These are phyloP conservation scores for Trichosanthes cucumerina DNA, from an alignment of 306 rosid species.

Conservation along the genomic window DNA sequence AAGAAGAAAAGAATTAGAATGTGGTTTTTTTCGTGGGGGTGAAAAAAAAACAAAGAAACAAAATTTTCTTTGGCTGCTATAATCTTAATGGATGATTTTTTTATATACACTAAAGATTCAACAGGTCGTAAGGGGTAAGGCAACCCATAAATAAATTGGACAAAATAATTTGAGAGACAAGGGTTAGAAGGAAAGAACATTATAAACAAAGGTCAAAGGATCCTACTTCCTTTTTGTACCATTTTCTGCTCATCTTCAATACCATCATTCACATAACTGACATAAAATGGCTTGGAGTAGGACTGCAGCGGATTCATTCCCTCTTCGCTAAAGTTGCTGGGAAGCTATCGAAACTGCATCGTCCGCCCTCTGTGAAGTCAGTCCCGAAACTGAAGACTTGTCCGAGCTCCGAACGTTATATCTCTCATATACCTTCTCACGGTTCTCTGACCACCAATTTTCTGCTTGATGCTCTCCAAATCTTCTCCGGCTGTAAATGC, in stretches of 20 bases:
- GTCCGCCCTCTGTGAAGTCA: conserved; percentile 3
- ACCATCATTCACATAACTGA: conserved; percentile 10
- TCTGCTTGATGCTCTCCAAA: conserved; percentile 99
- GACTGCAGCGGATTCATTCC: conserved; percentile 10
- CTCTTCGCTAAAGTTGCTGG: conserved; percentile 35
- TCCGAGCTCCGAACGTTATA: conserved; percentile 67
- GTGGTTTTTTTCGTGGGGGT: background rate
- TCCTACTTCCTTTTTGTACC: conserved; percentile 24
- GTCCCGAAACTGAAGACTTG: conserved; percentile 49
- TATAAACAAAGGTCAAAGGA: conserved; percentile 4
- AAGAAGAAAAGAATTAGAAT: background rate
- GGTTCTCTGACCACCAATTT: conserved; percentile 95
- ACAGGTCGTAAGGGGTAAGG: conserved; percentile 35
- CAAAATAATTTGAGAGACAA: conserved; percentile 21
- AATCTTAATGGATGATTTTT: conserved; percentile 28
- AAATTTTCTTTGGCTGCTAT: conserved; percentile 26
- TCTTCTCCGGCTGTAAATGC: conserved; percentile 77
- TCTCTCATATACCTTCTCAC: conserved; percentile 71
- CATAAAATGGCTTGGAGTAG: conserved; percentile 39
- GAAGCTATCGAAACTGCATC: conserved; percentile 14
- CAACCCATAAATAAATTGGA: conserved; percentile 40
- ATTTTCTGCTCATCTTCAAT: conserved; percentile 16
- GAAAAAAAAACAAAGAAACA: conserved; percentile 6
- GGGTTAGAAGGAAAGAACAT: conserved; percentile 14
- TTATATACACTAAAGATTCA: conserved; percentile 70